Evolutionary conservation across 73 alveolate genomes (phyloP), one percentile per base, ranked within the genome.

Genomic region (Loxodes magnus): DNA sequence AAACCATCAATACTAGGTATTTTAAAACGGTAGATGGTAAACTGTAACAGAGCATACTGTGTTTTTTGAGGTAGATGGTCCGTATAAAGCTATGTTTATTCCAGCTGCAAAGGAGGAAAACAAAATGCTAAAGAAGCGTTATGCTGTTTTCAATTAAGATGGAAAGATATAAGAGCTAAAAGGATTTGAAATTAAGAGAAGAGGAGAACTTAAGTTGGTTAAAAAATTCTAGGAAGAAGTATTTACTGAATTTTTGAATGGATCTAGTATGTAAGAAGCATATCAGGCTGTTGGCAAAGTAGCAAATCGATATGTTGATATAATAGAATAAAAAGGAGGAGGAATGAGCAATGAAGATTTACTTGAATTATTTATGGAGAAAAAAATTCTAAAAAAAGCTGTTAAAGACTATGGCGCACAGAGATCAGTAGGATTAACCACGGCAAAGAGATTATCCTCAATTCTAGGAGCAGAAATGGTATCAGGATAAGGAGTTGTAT

Each of bases 31-130:
- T 14, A 57, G 44, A 23, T 86, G 86, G 74, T 88, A 77, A 43
- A 72, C 74, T 31, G 9, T 70, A 49, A 68, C 84, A 12, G 99
- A 96, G 71, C 91, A 89, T 97, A 82, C 98, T 12, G 88, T 96
- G 37, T 95, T 96, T 91, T 96, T 96, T 57, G 99, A 96, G 74
- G 91, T 95, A 35, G 99, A 96, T 77, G 99, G 99, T 2, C 99
- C 99, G 4, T 96, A 96, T 78, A 85, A 92, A 68, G 92, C 96
- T 43, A 87, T 95, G 99, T 82, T 92, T 53, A 77, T 95, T 52
- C 97, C 98, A 2, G 97, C 98, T 1, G 84, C 97, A 0, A 79
- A 77, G 51, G 99, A 96, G 73, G 99, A 96, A 59, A 93, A 89
- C 62, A 96, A 91, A 62, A 78, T 90, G 92, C 85, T 96, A 31